Evolutionary conservation across 768 basidiomycete genomes (phyloP), one percentile per base, ranked within the genome.

Genomic region (Psilocybe cubensis): DNA sequence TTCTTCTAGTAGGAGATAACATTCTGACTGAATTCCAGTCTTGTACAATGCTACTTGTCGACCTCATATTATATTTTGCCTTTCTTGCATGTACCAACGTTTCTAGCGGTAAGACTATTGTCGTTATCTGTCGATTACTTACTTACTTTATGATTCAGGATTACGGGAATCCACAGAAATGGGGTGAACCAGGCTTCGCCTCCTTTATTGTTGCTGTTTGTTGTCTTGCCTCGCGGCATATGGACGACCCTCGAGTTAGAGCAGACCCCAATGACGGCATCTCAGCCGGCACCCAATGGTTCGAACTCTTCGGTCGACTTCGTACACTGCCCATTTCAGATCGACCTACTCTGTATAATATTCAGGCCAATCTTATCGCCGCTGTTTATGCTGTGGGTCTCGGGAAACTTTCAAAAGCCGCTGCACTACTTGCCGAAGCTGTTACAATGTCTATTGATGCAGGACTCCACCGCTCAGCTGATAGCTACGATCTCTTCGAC

Each of bases 151-250:
- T 9, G 43, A 50, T 51, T 50, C 56, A 92, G 89, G 94, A 97
- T 72, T 97, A 97, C 69, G 92, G 92, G 40, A 92, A 94, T 62
- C 95, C 95, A 49, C 84, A 86, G 72, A 95, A 95, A 78, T 96
- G 95, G 94, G 92, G 89, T 48, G 94, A 96, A 72, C 92, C 95
- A 7, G 95, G 95, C 8, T 97, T 97, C 66, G 93, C 91, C 38
- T 88, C 94, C 9, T 95, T 96, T 68, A 92, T 96, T 59, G 92
- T 96, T n/a, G 84, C 94, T 1, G 80, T 96, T 29, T 96, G 94
- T 68, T 96, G 94, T 62, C 81, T 97, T 4, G 89, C 94, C 0
- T 96, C 94, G 3, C 83, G 95, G 40, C 95, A 97, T 70, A 89
- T 95, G 61, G 94, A 97, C 68, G 95, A 96, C 72, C 87, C 89